Conservation (phyloP, 108 stramenopile species). For the Nitzschia putrida region DNA sequence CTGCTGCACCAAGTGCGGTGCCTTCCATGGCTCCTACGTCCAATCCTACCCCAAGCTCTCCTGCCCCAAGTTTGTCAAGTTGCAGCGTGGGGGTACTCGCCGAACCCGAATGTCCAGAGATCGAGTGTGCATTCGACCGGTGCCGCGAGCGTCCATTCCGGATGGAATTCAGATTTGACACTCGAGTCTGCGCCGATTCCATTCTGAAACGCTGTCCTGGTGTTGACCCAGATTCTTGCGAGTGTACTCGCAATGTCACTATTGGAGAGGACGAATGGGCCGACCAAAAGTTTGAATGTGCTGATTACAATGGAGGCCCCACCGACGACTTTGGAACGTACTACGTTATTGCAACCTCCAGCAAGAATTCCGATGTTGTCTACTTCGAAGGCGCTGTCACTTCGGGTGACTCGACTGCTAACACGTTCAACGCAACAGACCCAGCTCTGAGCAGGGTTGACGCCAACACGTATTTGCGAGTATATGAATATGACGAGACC, state of each 20-base stretch:
- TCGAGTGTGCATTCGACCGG: conserved; percentile 10
- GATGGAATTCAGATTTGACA: conserved; percentile 12
- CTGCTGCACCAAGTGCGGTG: not conserved
- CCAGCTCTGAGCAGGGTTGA: not conserved
- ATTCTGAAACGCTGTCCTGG: conserved; percentile 15
- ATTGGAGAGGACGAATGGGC: conserved; percentile 17
- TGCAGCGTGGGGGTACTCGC: conserved; percentile 18
- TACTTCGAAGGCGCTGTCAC: conserved; percentile 15
- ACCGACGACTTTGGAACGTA: not conserved
- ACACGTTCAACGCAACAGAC: conserved; percentile 12
- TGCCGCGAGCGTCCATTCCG: conserved; percentile 18
- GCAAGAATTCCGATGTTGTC: not conserved
- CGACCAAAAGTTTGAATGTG: conserved; percentile 13
- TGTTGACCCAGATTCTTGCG: conserved; percentile 17
- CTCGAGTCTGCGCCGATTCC: not conserved
- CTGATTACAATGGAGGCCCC: conserved; percentile 7
- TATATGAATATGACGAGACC: not conserved
- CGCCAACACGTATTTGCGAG: conserved; percentile 13
- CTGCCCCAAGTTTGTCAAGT: conserved; percentile 8
- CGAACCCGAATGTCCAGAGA: conserved; percentile 15
- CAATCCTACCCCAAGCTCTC: conserved; percentile 3
- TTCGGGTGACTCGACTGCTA: not conserved
- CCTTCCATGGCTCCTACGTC: conserved; percentile 1
- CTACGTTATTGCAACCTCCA: conserved; percentile 5
- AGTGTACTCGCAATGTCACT: conserved; percentile 3